phyloP scores from a whole-genome alignment of 495 filamentous ascomycete genomes.

The Hyaloscypha bicolor region DNA sequence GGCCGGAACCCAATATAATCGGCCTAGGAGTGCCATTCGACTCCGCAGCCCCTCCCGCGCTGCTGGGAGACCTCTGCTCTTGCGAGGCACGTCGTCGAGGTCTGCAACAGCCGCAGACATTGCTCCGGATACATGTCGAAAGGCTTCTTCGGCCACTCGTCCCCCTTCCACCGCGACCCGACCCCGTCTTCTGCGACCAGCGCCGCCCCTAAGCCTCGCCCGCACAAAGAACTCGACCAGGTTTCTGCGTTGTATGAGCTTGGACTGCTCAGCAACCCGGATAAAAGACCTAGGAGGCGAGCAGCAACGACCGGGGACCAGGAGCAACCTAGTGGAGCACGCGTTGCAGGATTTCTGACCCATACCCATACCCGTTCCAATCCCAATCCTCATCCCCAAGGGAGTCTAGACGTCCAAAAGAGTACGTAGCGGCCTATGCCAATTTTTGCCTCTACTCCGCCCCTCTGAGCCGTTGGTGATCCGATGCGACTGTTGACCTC shows the following conservation, averaged over 20 bases:
- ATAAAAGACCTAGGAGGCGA: conserved; percentile 31
- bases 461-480: conserved; percentile 3
- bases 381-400: not conserved
- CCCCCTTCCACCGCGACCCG: not conserved
- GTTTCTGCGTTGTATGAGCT: conserved; percentile 33
- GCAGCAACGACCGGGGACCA: conserved; percentile 26
- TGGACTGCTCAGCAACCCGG: conserved; percentile 31
- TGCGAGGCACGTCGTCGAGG: not conserved
- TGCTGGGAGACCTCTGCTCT: not conserved
- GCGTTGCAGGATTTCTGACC: conserved; percentile 27
- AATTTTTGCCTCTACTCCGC: conserved; percentile 21
- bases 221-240: conserved; percentile 23
- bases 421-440: conserved; percentile 26
- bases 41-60: not conserved
- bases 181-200: not conserved
- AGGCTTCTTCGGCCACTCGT: conserved; percentile 4
- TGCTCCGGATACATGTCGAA: conserved; percentile 6
- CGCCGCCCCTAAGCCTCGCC: not conserved
- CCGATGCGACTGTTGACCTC: not conserved
- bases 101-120: conserved; percentile 9
- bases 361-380: not conserved
- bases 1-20: not conserved
- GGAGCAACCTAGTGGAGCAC: conserved; percentile 26
- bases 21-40: not conserved
- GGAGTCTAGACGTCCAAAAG: conserved; percentile 18